Evolutionary conservation across 495 filamentous ascomycete genomes (phyloP), one percentile per base, ranked within the genome.

Genomic region (Daldinia grandis): DNA sequence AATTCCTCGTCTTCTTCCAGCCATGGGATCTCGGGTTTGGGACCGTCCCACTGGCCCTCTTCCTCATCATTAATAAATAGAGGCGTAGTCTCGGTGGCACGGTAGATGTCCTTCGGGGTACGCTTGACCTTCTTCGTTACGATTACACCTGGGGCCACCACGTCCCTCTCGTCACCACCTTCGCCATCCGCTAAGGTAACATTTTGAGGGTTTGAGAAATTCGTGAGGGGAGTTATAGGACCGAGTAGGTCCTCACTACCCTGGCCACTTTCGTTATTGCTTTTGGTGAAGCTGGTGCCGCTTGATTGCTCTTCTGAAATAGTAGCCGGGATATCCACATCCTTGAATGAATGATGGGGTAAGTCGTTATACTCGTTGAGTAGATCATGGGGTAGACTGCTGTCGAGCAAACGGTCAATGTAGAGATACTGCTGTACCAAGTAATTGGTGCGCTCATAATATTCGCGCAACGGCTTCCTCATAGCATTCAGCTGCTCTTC

Each of bases 401-500:
- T 96, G 78, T 96, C 93, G 35, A 98, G 85, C 19, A 98, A 80
- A n/a, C 91, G 86, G 78, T 98, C 94, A 69, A 97, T 96, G 74
- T 95, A 97, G 53, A 93, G 84, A 76, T 97, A 98, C 71, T 93
- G 91, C 62, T 93, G 90, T 56, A 98, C 87, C 9, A 98, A 80
- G 58, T 84, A 85, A 76, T 98, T 98, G 72, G 86, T 93, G 5
- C 91, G 87, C 77, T 94, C 89, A 76, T 98, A 94, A 80, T 95
- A 97, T 75, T 90, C 66, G 19, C 93, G 90, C 84, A 92, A 75
- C 4, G 86, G 81, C 76, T 89, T 91, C 76, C 81, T 87, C 88
- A 93, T 89, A 40, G 74, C 56, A 58, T 82, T 85, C 63, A 93
- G 74, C 76, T 93, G 79, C 19, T 89, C 86, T 19, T 90, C 85